Evolutionary conservation across 2,329 filamentous ascomycete species (phyloP), one percentile per base, ranked within the genome.

Genomic region (Cordyceps militaris): DNA sequence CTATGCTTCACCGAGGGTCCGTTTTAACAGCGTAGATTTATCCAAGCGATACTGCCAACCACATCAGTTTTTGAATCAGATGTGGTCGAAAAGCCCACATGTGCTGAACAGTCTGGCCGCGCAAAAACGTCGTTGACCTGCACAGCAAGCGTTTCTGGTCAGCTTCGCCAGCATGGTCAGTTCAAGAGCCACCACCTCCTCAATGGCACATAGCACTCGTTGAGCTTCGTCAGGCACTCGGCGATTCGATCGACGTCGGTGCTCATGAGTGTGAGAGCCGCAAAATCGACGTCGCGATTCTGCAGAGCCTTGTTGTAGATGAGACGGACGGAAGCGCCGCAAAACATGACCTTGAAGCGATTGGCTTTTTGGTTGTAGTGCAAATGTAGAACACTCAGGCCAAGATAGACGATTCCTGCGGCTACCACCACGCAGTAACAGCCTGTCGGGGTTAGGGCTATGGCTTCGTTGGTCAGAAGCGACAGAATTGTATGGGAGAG

Each of bases 31-130:
- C 2, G 69, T 69, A 0, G 67, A 69, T 57, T 74, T 75, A 10
- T 73, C 72, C 24, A 70, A 0, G 70, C 72, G 0, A 74, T 69
- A 0, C 71, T 70, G 0, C 71, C 73, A 6, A 71, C 59, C 2
- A 74, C 24, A 4, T 69, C 61, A 26, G 61, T 57, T 42, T 50
- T 11, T 62, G 38, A 40, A 63, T 63, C 23, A 1, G 34, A 4
- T 21, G 23, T 10, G 8, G 38, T 21, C 1, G 44, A 49, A 13
- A 55, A 54, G 14, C 32, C 50, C 24, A 50, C 4, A 24, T 38
- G 13, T 54, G 44, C 3, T 50, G 19, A 16, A 59, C 19, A 1
- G 23, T 36, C 7, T 8, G 48, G 50, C 43, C 51, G 34, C 5
- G 43, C 44, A 26, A 40, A 59, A 3, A 59, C 42, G 7, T 50